Percentiles rank a stretch among this genome's conserved stretches.
These are phyloP conservation scores for Blechomonas ayalai DNA, from an alignment of 208 protist genomes.

Conservation along the genomic window DNA sequence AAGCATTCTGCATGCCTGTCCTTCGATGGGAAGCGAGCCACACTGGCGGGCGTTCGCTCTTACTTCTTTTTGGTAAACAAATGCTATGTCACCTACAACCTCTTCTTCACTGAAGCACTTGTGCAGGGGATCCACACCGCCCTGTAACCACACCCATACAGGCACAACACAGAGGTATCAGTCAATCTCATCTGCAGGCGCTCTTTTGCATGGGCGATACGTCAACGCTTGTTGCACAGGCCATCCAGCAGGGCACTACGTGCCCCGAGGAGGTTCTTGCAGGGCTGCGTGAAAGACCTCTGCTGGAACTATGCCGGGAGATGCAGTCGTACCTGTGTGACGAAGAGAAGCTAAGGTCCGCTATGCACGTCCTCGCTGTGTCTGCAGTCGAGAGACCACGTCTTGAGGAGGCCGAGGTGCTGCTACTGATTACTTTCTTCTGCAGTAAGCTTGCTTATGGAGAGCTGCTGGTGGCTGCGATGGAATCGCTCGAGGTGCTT, in stretches of 20 bases:
- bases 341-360: conserved; percentile 24
- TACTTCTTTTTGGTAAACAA: background rate
- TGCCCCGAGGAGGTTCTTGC: conserved; percentile 17
- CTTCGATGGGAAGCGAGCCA: too few species aligned
- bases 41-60: background rate
- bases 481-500: conserved; percentile 27
- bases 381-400: conserved; percentile 16
- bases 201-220: conserved; percentile 2
- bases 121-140: background rate
- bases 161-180: background rate
- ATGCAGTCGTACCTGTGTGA: conserved; percentile 31
- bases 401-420: conserved; percentile 23
- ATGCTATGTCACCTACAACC: conserved; percentile 1
- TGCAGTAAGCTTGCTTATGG: conserved; percentile 29
- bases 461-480: conserved; percentile 17
- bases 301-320: conserved; percentile 32
- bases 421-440: conserved; percentile 46
- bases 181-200: background rate
- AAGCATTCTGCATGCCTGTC: too few species aligned
- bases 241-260: conserved; percentile 15
- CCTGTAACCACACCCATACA: background rate
- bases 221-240: conserved; percentile 11
- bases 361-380: conserved; percentile 32
- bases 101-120: conserved; percentile 1
- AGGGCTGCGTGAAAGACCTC: conserved; percentile 24